phyloP scores from a whole-genome alignment of 2,329 filamentous ascomycete species.

The Neofusicoccum laricinum region DNA sequence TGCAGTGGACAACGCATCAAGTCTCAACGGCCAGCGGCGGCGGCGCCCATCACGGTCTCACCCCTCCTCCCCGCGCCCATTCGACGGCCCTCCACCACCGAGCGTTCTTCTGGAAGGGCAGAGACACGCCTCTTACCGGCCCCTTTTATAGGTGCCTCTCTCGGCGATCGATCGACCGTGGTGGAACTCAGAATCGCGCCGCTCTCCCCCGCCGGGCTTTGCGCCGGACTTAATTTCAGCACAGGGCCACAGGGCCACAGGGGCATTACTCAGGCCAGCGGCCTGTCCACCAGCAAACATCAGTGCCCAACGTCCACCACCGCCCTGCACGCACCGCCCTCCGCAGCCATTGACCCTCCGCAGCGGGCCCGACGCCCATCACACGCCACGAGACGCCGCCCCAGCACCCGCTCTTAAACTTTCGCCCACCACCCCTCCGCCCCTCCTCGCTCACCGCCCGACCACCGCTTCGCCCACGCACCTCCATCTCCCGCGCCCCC shows the following conservation, averaged over 20 bases:
- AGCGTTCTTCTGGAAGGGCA: constrained; percentile 3
- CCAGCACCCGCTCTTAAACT: neutral
- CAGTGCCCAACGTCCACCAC: neutral
- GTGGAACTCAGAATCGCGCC: neutral
- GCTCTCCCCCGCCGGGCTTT: neutral
- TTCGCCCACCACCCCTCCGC: neutral
- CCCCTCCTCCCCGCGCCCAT: constrained; percentile 1
- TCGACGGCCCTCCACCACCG: neutral
- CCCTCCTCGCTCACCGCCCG: neutral
- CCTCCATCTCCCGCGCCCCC: neutral
- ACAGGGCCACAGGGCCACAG: neutral
- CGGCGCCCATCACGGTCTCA: neutral
- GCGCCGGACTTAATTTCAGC: neutral
- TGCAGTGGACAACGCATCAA: constrained; percentile 12
- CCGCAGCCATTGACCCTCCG: neutral
- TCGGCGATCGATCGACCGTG: neutral
- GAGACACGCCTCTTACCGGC: neutral
- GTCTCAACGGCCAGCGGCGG: neutral
- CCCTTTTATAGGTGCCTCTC: constrained; percentile 6
- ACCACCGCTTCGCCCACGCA: neutral
- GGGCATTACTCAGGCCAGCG: neutral
- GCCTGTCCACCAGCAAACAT: neutral
- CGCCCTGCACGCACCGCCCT: neutral
- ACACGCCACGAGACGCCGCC: neutral
- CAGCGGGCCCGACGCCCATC: neutral